Evolutionary conservation across 371 early-diverging fungal genomes (phyloP).

Genomic region (Mucor velutinosus): DNA sequence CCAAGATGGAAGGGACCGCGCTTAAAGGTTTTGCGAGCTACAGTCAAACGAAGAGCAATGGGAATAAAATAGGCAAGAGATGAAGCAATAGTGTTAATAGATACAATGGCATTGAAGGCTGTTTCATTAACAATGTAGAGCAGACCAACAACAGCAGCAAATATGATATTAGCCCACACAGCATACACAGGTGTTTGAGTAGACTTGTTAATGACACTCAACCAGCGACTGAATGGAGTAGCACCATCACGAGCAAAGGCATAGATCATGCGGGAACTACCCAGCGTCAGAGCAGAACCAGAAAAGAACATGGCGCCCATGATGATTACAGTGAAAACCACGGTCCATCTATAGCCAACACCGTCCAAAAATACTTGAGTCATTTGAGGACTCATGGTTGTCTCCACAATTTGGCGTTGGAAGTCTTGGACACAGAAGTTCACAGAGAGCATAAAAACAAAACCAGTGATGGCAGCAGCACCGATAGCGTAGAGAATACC

Average conservation of each 20-base stretch:
- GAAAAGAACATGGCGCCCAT: constrained; percentile 63
- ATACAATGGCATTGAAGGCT: constrained; percentile 61
- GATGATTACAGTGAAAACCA: constrained; percentile 52
- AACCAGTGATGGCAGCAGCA: constrained; percentile 46
- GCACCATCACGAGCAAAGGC: constrained; percentile 79
- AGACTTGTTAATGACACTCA: constrained; percentile 37
- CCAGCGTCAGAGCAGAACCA: constrained; percentile 50
- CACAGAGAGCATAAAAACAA: constrained; percentile 42
- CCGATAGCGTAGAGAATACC: constrained; percentile 64
- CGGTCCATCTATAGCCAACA: constrained; percentile 56
- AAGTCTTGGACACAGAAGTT: constrained; percentile 48
- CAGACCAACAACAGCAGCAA: constrained; percentile 40
- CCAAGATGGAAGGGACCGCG: constrained; percentile 69
- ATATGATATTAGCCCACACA: constrained; percentile 33
- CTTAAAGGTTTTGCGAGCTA: constrained; percentile 50
- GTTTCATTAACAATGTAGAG: constrained; percentile 41
- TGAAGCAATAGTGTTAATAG: constrained; percentile 66
- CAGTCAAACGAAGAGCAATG: constrained; percentile 49
- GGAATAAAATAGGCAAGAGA: constrained; percentile 71
- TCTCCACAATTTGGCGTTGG: constrained; percentile 46
- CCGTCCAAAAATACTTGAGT: constrained; percentile 63
- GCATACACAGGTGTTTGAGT: constrained; percentile 39
- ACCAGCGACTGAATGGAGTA: constrained; percentile 56
- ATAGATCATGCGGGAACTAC: constrained; percentile 71
- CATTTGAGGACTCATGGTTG: constrained; percentile 42